phyloP scores from a whole-genome alignment of 208 protist species.

The Acanthamoeba royreba region DNA sequence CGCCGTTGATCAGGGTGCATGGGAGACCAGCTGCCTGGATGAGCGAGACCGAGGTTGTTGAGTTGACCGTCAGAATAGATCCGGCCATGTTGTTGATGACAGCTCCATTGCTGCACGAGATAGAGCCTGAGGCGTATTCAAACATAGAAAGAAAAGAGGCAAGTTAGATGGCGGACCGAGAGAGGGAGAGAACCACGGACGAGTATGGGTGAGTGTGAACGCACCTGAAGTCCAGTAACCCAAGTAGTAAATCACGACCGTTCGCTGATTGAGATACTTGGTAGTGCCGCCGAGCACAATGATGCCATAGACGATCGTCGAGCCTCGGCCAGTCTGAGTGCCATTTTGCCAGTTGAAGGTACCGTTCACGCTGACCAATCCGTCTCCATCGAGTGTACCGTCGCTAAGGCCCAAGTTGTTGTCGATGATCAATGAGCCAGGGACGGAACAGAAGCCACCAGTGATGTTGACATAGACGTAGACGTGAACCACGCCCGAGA shows the following conservation, averaged over 20 bases:
- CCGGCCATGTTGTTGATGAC: neutral
- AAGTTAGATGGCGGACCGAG: too few relatives aligned
- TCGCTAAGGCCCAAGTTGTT: too few relatives aligned
- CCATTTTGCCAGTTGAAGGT: neutral
- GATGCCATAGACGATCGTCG: neutral
- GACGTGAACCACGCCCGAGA: neutral
- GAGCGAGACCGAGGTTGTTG: neutral
- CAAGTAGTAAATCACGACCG: too few relatives aligned
- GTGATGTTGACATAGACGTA: neutral
- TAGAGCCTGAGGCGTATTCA: neutral
- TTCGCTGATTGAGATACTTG: too few relatives aligned
- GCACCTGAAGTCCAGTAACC: conserved; percentile 39
- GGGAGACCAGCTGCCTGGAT: neutral
- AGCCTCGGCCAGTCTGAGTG: neutral
- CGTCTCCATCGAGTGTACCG: too few relatives aligned
- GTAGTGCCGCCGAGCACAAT: neutral
- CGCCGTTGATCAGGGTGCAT: neutral
- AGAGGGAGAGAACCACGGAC: too few relatives aligned
- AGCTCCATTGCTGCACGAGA: conserved; percentile 29
- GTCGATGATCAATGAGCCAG: neutral
- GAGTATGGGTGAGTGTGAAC: too few relatives aligned
- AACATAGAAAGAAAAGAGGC: too few relatives aligned
- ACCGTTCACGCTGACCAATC: neutral
- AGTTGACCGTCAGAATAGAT: neutral
- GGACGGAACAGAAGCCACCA: neutral